Conservation (phyloP, 495 filamentous ascomycete genomes). For the Aspergillus diversus region DNA sequence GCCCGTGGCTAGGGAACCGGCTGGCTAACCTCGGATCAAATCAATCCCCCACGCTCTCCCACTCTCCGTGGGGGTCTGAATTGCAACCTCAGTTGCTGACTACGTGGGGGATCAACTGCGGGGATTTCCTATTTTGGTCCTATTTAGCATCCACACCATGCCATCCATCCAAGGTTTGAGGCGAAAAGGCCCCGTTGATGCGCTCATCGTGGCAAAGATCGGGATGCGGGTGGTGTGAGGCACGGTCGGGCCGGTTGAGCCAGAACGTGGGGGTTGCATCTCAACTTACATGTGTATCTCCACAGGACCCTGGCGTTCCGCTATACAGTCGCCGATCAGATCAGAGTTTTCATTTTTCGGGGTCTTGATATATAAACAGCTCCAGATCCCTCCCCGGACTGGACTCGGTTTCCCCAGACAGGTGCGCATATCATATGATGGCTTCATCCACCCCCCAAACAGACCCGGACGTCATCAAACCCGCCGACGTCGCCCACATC, state of each 20-base stretch:
- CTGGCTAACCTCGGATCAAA: not conserved
- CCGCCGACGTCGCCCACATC: conserved; percentile 16
- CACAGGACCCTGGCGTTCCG: no score
- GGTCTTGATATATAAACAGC: no score
- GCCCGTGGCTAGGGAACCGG: not conserved
- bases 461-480: conserved; percentile 10
- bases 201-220: not conserved
- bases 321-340: no score
- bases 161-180: not conserved
- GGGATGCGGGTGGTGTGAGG: no score
- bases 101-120: conserved; percentile 1
- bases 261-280: no score
- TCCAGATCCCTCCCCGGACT: no score
- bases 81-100: not conserved
- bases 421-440: no score
- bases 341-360: no score
- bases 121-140: not conserved
- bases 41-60: not conserved
- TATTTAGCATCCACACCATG: not conserved
- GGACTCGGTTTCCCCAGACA: conserved; percentile 7
- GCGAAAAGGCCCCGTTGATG: not conserved
- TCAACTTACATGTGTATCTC: no score
- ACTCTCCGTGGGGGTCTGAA: not conserved
- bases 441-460: conserved; percentile 15
- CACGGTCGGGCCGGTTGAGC: no score